Conservation (phyloP, 176 grass and related monocot species). For the Alloteropsis semialata region DNA sequence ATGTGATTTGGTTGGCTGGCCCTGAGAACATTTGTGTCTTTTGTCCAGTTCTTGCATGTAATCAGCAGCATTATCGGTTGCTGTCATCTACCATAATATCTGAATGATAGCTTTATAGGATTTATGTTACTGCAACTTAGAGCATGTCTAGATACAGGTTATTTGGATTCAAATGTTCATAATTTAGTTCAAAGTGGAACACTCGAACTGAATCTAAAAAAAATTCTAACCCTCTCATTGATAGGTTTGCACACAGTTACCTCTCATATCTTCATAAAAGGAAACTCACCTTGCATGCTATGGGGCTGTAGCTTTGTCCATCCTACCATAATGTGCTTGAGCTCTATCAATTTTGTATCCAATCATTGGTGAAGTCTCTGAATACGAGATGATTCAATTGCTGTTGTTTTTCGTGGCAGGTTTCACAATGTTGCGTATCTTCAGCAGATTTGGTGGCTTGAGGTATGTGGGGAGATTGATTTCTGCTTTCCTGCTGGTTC, state of each 20-base stretch:
- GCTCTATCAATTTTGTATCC: neutral
- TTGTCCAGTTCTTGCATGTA: neutral
- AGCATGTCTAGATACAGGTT: neutral
- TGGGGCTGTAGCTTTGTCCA: neutral
- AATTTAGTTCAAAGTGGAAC: neutral
- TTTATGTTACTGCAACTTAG: neutral
- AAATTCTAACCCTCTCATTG: neutral
- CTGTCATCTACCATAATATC: neutral
- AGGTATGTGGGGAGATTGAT: slow-evolving; percentile 59
- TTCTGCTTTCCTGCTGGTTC: slow-evolving; percentile 71
- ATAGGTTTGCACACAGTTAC: neutral
- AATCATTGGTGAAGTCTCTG: neutral
- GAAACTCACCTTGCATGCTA: neutral
- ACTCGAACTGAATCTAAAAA: neutral
- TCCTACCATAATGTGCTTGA: neutral
- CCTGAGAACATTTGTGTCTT: neutral
- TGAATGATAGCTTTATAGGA: neutral
- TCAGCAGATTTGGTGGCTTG: slow-evolving; percentile 91
- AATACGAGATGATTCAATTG: neutral
- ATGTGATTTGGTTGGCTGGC: neutral
- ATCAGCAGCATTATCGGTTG: neutral
- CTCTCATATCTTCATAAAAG: neutral
- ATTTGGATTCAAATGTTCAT: neutral
- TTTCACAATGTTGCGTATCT: slow-evolving; percentile 72
- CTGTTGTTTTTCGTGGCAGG: slow-evolving; percentile 36